Evolutionary conservation across 768 basidiomycete genomes (phyloP).

Genomic region (Candolleomyces aberdarensis): DNA sequence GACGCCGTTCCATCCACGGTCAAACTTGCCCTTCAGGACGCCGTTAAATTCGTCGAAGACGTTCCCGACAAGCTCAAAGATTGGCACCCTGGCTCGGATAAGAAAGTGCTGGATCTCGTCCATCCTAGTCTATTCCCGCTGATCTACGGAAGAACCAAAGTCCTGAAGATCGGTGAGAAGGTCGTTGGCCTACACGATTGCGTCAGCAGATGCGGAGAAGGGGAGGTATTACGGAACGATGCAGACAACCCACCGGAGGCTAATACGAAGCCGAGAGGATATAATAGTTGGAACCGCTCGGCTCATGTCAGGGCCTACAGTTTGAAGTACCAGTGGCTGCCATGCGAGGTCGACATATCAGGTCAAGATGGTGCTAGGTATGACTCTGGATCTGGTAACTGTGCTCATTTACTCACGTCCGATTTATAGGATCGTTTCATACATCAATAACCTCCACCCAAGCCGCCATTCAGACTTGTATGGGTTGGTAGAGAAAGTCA

Average conservation of each 20-base stretch:
- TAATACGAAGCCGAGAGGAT: not conserved
- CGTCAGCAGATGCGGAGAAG: constrained; percentile 14
- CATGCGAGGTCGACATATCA: constrained; percentile 15
- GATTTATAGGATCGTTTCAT: constrained; percentile 22
- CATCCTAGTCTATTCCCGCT: constrained; percentile 42
- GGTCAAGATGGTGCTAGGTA: constrained; percentile 14
- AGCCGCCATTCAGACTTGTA: constrained; percentile 18
- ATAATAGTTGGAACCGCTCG: too few relatives aligned
- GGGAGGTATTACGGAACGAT: constrained; percentile 4
- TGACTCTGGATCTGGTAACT: not conserved
- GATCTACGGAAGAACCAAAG: constrained; percentile 21
- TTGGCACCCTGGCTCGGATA: constrained; percentile 43
- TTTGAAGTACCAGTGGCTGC: constrained; percentile 14
- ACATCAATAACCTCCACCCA: constrained; percentile 42
- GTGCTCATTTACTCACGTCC: not conserved
- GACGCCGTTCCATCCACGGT: constrained; percentile 19
- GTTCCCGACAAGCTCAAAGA: constrained; percentile 31
- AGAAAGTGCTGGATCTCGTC: constrained; percentile 40
- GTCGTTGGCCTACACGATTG: constrained; percentile 13
- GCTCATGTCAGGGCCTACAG: constrained; percentile 1
- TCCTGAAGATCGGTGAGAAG: not conserved
- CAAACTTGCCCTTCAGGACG: constrained; percentile 16
- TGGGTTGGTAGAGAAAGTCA: constrained; percentile 21
- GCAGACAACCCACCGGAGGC: not conserved
- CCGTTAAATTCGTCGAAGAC: constrained; percentile 27